A percentile compares a stretch with the other conserved stretches of the same genome.
phyloP scores from a whole-genome alignment of 768 basidiomycete genomes.

The Megacollybia marginata region DNA sequence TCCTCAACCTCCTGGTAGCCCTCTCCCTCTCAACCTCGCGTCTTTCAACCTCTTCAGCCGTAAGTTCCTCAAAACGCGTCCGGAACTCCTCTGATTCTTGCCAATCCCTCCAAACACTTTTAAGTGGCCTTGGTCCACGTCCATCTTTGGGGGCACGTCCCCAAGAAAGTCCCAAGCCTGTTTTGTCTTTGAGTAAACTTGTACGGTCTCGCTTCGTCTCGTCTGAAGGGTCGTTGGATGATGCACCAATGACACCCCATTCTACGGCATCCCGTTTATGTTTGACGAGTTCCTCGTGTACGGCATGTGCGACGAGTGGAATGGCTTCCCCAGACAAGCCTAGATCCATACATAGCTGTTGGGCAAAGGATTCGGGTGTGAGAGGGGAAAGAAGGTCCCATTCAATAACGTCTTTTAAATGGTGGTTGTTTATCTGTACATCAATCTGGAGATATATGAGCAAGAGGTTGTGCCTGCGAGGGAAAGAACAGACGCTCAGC shows the following conservation, averaged over 20 bases:
- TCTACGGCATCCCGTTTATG: constrained; percentile 95
- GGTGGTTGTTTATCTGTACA: constrained; percentile 89
- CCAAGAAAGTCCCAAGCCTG: constrained; percentile 71
- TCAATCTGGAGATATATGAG: constrained; percentile 62
- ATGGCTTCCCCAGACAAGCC: constrained; percentile 83
- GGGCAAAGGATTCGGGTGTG: constrained; percentile 82
- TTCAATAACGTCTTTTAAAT: constrained; percentile 92
- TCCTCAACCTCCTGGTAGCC: constrained; percentile 52
- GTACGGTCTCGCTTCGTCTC: constrained; percentile 13
- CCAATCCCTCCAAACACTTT: constrained; percentile 96
- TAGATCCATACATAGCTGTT: constrained; percentile 74
- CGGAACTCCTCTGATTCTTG: constrained; percentile 84
- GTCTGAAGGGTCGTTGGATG: constrained; percentile 28
- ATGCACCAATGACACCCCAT: constrained; percentile 77
- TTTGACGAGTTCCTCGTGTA: constrained; percentile 92
- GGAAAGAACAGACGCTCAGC: constrained; percentile 43
- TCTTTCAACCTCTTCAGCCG: constrained; percentile 85
- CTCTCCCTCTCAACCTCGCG: constrained; percentile 84
- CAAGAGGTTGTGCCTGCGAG: neutral
- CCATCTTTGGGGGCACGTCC: constrained; percentile 73
- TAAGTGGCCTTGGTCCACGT: constrained; percentile 71
- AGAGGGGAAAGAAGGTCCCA: constrained; percentile 96
- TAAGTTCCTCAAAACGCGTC: constrained; percentile 82
- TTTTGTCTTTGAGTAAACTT: constrained; percentile 62
- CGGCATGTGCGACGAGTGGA: constrained; percentile 85